Percentiles rank a stretch among this genome's conserved stretches.
Conservation (phyloP, 2,329 filamentous ascomycete genomes). For the Macrophomina pseudophaseolina region DNA sequence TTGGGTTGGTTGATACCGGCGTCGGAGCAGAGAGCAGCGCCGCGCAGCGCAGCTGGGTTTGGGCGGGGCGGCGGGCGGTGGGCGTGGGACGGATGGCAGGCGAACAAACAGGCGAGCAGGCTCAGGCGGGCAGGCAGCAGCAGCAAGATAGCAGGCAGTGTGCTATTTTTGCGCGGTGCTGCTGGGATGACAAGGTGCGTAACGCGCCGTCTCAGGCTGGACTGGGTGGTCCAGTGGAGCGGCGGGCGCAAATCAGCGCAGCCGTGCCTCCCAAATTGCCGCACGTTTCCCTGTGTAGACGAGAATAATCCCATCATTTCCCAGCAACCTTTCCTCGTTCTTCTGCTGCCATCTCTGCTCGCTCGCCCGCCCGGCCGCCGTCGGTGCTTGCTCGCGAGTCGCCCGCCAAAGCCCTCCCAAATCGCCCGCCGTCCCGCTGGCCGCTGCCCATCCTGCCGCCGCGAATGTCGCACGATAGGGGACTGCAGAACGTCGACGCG, state of each 20-base stretch:
- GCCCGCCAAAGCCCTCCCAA: background rate
- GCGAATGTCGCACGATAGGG: slow-evolving; percentile 8
- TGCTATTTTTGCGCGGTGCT: slow-evolving; percentile 12
- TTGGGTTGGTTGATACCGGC: no score
- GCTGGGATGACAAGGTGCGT: slow-evolving; percentile 10
- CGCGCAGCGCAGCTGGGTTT: no score
- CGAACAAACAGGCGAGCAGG: no score
- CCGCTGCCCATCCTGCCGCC: background rate
- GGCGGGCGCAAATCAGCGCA: slow-evolving; percentile 10
- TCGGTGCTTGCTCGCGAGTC: slow-evolving; percentile 11
- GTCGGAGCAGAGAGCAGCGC: no score
- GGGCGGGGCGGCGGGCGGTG: background rate
- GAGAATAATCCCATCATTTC: slow-evolving; percentile 9
- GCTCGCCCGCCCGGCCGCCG: slow-evolving; percentile 6
- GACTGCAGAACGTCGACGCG: background rate
- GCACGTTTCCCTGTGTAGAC: background rate
- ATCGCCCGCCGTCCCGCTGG: background rate
- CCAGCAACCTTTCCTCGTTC: slow-evolving; percentile 16
- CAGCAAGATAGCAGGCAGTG: slow-evolving; percentile 11
- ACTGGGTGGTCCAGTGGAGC: slow-evolving; percentile 8
- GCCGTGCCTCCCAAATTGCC: slow-evolving; percentile 6
- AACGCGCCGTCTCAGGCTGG: background rate
- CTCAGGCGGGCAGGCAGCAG: slow-evolving; percentile 2
- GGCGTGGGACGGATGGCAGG: background rate
- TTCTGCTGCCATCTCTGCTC: slow-evolving; percentile 21